Evolutionary conservation across 495 filamentous ascomycete species (phyloP).

Genomic region (Penicillium cataractarum): DNA sequence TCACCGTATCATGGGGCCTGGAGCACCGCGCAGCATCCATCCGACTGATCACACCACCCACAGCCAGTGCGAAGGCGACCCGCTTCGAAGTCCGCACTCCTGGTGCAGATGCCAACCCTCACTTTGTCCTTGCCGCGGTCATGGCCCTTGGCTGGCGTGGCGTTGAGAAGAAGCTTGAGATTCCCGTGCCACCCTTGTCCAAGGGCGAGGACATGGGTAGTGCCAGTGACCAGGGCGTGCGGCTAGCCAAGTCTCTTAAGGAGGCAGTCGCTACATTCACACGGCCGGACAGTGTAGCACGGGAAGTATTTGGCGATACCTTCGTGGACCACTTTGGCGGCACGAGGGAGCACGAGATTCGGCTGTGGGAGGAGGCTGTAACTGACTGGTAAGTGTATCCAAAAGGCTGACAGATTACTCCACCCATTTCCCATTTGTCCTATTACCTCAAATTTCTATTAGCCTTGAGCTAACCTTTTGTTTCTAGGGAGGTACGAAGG

Average conservation of each 20-base stretch:
- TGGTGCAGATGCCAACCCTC: conserved; percentile 88
- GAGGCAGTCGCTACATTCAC: conserved; percentile 81
- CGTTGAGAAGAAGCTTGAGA: conserved; percentile 84
- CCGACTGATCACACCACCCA: conserved; percentile 85
- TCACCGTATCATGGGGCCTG: conserved; percentile 94
- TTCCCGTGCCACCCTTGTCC: conserved; percentile 76
- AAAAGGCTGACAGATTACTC: neutral
- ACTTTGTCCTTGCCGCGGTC: conserved; percentile 84
- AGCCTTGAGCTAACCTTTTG: neutral
- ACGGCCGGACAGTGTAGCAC: conserved; percentile 75
- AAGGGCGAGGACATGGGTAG: conserved; percentile 81
- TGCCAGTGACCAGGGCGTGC: conserved; percentile 56
- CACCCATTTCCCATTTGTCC: conserved; percentile 19
- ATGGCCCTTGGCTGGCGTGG: conserved; percentile 87
- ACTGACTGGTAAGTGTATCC: conserved; percentile 76
- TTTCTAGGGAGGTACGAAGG: conserved; percentile 50
- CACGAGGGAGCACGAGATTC: conserved; percentile 87
- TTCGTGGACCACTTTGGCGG: conserved; percentile 97
- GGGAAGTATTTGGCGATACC: conserved; percentile 89
- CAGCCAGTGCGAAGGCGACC: conserved; percentile 78
- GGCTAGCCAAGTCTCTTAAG: conserved; percentile 78
- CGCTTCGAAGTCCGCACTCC: conserved; percentile 90
- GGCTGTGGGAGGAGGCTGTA: conserved; percentile 92
- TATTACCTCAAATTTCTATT: too few species aligned
- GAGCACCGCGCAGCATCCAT: conserved; percentile 94